Conservation (phyloP, 2,329 filamentous ascomycete species). For the Curvularia eragrostidis region DNA sequence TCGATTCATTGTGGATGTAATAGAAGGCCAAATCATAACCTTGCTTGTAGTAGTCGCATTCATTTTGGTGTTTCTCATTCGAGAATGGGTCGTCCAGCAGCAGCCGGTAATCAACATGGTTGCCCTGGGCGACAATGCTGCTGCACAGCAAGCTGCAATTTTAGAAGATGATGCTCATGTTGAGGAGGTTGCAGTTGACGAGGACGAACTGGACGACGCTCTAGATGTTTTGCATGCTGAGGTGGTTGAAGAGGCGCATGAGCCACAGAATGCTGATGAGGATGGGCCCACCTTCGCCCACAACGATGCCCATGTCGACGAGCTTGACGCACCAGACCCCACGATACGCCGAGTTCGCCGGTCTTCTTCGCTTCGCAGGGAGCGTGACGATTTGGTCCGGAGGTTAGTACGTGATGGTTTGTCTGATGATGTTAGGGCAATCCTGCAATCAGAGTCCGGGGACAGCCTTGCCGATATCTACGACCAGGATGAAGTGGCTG, state of each 20-base stretch:
- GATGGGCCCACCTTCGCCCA: not conserved
- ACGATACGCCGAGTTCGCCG: slow-evolving; percentile 22
- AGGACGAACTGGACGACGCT: slow-evolving; percentile 16
- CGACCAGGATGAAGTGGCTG: not conserved
- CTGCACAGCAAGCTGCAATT: slow-evolving; percentile 32
- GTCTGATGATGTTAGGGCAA: slow-evolving; percentile 26
- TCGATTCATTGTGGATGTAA: slow-evolving; percentile 76
- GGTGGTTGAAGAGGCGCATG: slow-evolving; percentile 11
- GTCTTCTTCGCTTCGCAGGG: slow-evolving; percentile 25
- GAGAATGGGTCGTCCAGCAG: slow-evolving; percentile 98
- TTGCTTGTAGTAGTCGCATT: slow-evolving; percentile 90
- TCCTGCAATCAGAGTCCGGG: slow-evolving; percentile 20
- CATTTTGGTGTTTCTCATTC: slow-evolving; percentile 93
- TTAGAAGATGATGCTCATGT: slow-evolving; percentile 34
- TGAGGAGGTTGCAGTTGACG: slow-evolving; percentile 18
- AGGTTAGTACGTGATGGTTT: slow-evolving; percentile 28
- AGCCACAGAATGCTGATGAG: not conserved
- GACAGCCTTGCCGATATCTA: slow-evolving; percentile 21
- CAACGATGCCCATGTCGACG: not conserved
- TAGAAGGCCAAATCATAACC: slow-evolving; percentile 95
- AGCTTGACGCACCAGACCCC: slow-evolving; percentile 11
- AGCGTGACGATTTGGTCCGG: slow-evolving; percentile 23
- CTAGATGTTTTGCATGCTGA: slow-evolving; percentile 7
- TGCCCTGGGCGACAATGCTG: slow-evolving; percentile 44
- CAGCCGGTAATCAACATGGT: slow-evolving; percentile 89